These are phyloP conservation scores for Pythium dissimile DNA, from an alignment of 352 stramenopile species.

Conservation along the genomic window DNA sequence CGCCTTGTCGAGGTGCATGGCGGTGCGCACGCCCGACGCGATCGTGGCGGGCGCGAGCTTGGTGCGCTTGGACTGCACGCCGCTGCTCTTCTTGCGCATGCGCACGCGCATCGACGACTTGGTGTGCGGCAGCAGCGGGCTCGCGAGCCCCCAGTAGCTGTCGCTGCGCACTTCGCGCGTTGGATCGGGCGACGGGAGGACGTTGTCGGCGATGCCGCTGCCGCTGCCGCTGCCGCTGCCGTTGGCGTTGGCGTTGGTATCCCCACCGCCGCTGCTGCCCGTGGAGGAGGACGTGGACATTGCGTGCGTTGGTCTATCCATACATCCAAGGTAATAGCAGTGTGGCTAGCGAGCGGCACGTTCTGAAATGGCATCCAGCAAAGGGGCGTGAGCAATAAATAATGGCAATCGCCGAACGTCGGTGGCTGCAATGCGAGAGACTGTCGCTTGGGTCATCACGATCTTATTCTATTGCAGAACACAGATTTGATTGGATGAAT, in stretches of 20 bases:
- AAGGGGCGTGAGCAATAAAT: background rate
- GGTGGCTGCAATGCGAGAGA: background rate
- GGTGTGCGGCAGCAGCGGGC: slow-evolving; percentile 1
- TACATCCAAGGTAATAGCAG: too few relatives aligned
- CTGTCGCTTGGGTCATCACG: background rate
- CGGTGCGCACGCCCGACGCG: too few relatives aligned
- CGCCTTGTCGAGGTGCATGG: slow-evolving; percentile 27
- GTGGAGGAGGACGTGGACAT: background rate
- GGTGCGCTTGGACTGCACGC: background rate
- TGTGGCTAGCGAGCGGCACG: too few relatives aligned
- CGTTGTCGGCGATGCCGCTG: background rate
- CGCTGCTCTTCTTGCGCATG: slow-evolving; percentile 17
- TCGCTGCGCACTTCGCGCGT: slow-evolving; percentile 1
- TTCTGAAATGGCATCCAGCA: background rate
- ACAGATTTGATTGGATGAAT: slow-evolving; percentile 4
- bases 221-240: background rate
- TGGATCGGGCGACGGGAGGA: background rate
- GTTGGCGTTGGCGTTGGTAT: background rate
- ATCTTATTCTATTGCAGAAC: background rate
- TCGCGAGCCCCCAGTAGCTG: slow-evolving; percentile 15
- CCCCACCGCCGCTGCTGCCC: background rate
- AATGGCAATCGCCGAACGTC: background rate
- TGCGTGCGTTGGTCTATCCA: background rate
- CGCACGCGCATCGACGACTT: slow-evolving; percentile 20
- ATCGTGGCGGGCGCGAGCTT: slow-evolving; percentile 34